Conservation (phyloP, 2,329 filamentous ascomycete genomes). For the Colletotrichum agaves region DNA sequence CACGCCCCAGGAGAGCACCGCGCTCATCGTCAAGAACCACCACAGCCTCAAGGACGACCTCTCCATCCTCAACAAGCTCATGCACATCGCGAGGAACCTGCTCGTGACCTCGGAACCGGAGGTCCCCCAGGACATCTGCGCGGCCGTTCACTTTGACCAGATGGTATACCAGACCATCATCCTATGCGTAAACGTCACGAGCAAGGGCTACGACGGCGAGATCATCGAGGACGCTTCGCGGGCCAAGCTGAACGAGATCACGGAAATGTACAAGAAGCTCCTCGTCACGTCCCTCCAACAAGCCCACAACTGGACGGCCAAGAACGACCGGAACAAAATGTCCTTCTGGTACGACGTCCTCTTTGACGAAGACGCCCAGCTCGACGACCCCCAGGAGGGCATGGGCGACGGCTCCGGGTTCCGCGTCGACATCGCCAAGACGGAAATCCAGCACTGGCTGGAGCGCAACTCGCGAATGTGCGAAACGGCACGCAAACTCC, state of each 20-base stretch:
- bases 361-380: constrained; percentile 66
- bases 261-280: constrained; percentile 74
- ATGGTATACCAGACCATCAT: constrained; percentile 74
- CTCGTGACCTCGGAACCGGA: constrained; percentile 73
- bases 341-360: constrained; percentile 74
- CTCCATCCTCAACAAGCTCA: constrained; percentile 72
- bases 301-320: constrained; percentile 76
- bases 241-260: constrained; percentile 69
- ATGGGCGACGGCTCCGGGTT: constrained; percentile 65
- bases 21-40: constrained; percentile 72
- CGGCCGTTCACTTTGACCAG: constrained; percentile 72
- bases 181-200: constrained; percentile 73
- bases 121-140: constrained; percentile 73
- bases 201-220: constrained; percentile 74
- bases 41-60: constrained; percentile 69
- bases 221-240: constrained; percentile 68
- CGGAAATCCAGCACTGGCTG: constrained; percentile 71
- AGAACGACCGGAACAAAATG: constrained; percentile 77
- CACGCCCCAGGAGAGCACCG: constrained; percentile 70
- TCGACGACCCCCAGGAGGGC: constrained; percentile 61
- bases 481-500: constrained; percentile 62
- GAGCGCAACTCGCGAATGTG: constrained; percentile 70
- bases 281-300: constrained; percentile 74
- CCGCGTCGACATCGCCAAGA: constrained; percentile 66
- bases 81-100: constrained; percentile 74